Conservation (phyloP, 352 stramenopile species). For the Globisporangium cylindrosporum region DNA sequence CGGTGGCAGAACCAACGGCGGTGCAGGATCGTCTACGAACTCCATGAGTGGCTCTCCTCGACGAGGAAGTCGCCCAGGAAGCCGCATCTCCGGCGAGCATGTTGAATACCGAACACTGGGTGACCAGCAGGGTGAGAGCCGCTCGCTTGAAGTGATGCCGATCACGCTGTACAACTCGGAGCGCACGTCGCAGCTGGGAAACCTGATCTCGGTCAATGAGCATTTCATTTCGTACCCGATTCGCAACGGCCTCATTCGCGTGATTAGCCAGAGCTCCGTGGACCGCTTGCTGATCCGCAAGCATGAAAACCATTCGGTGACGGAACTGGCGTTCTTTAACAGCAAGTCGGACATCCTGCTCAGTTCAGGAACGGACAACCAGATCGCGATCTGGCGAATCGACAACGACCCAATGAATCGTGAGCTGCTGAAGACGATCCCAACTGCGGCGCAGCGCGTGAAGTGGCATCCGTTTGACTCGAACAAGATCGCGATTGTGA, state of each 20-base stretch:
- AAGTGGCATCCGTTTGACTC: constrained; percentile 80
- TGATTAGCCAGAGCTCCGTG: constrained; percentile 79
- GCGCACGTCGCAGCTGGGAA: constrained; percentile 66
- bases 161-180: constrained; percentile 84
- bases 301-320: constrained; percentile 68
- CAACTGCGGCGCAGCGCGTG: constrained; percentile 56
- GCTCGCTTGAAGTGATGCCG: constrained; percentile 77
- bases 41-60: constrained; percentile 43
- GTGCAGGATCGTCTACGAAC: constrained; percentile 34
- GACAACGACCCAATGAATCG: constrained; percentile 62
- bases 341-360: constrained; percentile 66
- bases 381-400: constrained; percentile 76
- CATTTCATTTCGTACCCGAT: constrained; percentile 88
- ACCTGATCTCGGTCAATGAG: constrained; percentile 77
- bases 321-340: constrained; percentile 78
- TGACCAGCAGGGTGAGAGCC: constrained; percentile 36
- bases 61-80: constrained; percentile 41
- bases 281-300: constrained; percentile 70
- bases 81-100: constrained; percentile 41
- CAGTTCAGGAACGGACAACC: constrained; percentile 63
- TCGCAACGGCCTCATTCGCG: constrained; percentile 78
- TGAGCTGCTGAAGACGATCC: constrained; percentile 64
- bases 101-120: constrained; percentile 53
- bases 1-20: constrained; percentile 35
- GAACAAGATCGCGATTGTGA: constrained; percentile 72